Conservation (phyloP, 148 eudicot species). For the Vaccinium vitisidaea region DNA sequence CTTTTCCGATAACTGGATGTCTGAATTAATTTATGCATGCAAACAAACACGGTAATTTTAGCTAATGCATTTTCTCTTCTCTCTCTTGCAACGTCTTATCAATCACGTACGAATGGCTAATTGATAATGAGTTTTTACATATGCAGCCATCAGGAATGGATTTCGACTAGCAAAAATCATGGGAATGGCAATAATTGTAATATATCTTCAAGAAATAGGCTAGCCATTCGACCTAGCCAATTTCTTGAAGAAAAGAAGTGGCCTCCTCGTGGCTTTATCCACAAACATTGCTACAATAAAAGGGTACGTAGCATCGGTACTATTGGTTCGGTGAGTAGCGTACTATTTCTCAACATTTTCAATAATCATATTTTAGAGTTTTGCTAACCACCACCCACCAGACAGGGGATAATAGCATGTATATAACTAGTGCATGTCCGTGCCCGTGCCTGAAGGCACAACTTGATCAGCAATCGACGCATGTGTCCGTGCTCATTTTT, state of each 20-base stretch:
- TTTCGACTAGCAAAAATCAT: background rate
- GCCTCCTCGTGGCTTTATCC: slow-evolving; percentile 26
- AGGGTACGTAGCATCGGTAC: slow-evolving; percentile 12
- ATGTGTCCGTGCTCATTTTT: no score
- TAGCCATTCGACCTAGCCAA: slow-evolving; percentile 26
- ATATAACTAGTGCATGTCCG: no score
- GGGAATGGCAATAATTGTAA: slow-evolving; percentile 17
- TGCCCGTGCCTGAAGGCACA: no score
- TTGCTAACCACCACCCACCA: no score
- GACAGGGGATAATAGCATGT: no score
- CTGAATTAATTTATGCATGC: background rate
- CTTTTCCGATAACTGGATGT: no score
- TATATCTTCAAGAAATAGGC: slow-evolving; percentile 8
- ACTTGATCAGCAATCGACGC: no score
- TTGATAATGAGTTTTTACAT: background rate
- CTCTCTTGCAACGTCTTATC: background rate
- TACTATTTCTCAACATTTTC: background rate
- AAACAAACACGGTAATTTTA: background rate
- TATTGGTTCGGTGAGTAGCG: slow-evolving; percentile 10
- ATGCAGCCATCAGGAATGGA: slow-evolving; percentile 22
- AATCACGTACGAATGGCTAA: background rate
- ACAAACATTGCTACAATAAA: slow-evolving; percentile 18
- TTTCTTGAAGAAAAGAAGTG: slow-evolving; percentile 44
- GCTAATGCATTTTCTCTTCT: background rate
- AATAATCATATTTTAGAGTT: background rate